Percentiles rank a stretch among this genome's conserved stretches.
Evolutionary conservation across 441 rosid species (phyloP).

Genomic region (Adansonia gregorii): DNA sequence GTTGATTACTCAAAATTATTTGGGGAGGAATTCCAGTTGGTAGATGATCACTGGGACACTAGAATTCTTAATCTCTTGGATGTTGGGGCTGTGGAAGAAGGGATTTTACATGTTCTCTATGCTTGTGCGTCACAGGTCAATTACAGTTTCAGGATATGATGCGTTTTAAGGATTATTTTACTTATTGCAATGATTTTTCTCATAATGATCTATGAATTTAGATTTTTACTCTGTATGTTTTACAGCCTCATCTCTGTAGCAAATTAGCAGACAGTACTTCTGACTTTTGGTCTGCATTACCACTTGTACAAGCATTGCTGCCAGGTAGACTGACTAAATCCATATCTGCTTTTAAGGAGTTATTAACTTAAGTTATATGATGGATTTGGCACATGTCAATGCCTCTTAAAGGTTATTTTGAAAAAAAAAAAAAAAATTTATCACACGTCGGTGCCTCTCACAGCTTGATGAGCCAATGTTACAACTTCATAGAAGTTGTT

Average conservation of each 20-base stretch:
- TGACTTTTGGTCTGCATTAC: conserved; percentile 79
- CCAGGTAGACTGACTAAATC: conserved; percentile 57
- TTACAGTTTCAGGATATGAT: conserved; percentile 39
- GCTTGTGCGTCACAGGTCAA: conserved; percentile 94
- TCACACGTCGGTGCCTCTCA: not conserved
- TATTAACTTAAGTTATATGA: conserved; percentile 22
- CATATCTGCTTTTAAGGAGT: conserved; percentile 21
- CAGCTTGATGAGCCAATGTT: conserved; percentile 19
- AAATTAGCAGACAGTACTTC: conserved; percentile 63
- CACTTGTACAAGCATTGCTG: conserved; percentile 79
- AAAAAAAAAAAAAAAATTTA: not conserved
- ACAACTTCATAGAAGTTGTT: conserved; percentile 14
- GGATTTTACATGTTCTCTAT: conserved; percentile 80
- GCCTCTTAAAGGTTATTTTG: not conserved
- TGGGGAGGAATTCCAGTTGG: conserved; percentile 72
- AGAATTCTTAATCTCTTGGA: conserved; percentile 68
- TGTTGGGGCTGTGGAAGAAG: conserved; percentile 80
- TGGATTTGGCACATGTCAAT: conserved; percentile 22
- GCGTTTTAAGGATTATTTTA: conserved; percentile 31
- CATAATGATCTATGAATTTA: conserved; percentile 33
- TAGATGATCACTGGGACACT: conserved; percentile 58
- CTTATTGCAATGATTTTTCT: conserved; percentile 25
- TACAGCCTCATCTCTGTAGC: conserved; percentile 68
- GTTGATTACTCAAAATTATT: conserved; percentile 73
- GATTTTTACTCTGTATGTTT: conserved; percentile 33